These are phyloP conservation scores for Umbelopsis isabellina DNA, from an alignment of 192 early-diverging fungal genomes.

Conservation along the genomic window DNA sequence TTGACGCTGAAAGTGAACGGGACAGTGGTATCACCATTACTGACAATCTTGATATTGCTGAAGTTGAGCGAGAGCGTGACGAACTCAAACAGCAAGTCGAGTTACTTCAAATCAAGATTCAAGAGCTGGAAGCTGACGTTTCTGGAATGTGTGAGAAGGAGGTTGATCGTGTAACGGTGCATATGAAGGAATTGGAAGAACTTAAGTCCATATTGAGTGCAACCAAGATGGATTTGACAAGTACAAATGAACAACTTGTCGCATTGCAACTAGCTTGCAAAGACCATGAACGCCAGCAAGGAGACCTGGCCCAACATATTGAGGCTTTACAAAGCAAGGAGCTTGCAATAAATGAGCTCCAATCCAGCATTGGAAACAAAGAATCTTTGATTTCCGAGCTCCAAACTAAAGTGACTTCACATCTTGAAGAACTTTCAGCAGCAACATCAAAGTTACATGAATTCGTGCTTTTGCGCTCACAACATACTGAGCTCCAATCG, in stretches of 20 bases:
- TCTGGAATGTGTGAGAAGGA: slow-evolving; percentile 4
- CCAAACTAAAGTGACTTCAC: neutral
- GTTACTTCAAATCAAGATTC: neutral
- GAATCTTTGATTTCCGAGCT: slow-evolving; percentile 6
- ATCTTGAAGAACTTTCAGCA: neutral
- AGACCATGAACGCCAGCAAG: neutral
- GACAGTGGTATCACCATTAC: neutral
- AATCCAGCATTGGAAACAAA: neutral
- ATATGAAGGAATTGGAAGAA: neutral
- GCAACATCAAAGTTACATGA: neutral
- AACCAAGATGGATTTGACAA: neutral
- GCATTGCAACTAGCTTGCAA: neutral
- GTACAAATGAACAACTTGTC: neutral
- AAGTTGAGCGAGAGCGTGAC: neutral
- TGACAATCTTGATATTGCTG: neutral
- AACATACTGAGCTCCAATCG: neutral
- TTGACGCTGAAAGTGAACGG: no score
- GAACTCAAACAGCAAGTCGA: neutral
- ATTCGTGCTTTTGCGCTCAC: neutral
- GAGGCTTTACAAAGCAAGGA: neutral
- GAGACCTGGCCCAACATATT: neutral
- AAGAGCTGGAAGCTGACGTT: neutral
- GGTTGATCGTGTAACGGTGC: neutral
- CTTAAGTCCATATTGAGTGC: neutral
- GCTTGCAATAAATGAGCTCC: neutral